Base-by-base conservation (phyloP, 352 stramenopile species). In the Stramenopiles sp. region DNA sequence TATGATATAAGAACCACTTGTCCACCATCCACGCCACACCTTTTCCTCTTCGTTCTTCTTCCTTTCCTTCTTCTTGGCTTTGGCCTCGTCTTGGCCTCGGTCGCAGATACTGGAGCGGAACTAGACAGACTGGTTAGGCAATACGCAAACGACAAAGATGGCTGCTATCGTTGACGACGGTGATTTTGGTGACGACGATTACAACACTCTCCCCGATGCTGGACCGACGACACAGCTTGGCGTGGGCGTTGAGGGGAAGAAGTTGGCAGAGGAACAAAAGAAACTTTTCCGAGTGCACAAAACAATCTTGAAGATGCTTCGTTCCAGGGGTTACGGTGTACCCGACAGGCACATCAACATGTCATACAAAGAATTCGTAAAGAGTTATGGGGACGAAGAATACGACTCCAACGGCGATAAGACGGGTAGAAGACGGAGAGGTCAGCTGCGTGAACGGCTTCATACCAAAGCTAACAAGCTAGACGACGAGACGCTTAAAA, bases 271-370 rank as follows among this genome's bases (percentile, higher is more conserved):
- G 27, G 55, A 71, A 27, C 55, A 71, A 27, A 71, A 71, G 82
- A 89, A 89, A 71, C 87, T 98, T 55, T 97, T 94, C 87, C 93
- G 94, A 84, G 92, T 97, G 75, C 92, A 94, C 75, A 96, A 98
- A 87, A 98, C 94, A 29, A 92, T 93, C 27, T 89, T 97, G 84
- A 97, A 97, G 87, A 94, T 95, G 89, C 84, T 95, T 8, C 84
- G 85, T 27, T 93, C 93, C 83, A 82, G 95, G 44, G 93, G 94
- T 30, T 99, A 99, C 88, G 98, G 98, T 86, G 94, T 99, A 82
- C 93, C 90, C 83, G 91, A 97, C 81, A 94, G 98, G 80, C 92
- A 98, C 85, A 87, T 97, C 80, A 92, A 98, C 75, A 97, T 98
- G 91, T 97, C 94, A 32, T 91, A 94, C 39, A 88, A 94, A 67